These are phyloP conservation scores for Lasiodiplodia theobromae DNA, from an alignment of 2,329 filamentous ascomycete genomes.

Conservation along the genomic window DNA sequence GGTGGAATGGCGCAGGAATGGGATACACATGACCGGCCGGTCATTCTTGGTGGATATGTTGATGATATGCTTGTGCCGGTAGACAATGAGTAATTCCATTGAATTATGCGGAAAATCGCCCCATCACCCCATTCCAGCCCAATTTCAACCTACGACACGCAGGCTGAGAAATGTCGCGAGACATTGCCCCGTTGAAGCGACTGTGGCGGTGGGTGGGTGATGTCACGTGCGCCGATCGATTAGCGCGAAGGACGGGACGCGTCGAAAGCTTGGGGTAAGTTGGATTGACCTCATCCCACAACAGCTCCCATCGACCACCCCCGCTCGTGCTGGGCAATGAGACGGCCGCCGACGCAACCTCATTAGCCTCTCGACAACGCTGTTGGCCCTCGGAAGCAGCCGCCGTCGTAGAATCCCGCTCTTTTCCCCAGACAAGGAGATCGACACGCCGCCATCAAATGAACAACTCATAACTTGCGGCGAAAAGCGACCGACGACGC, in stretches of 20 bases:
- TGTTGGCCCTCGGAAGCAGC: background rate
- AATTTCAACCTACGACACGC: background rate
- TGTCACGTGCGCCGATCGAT: conserved; percentile 21
- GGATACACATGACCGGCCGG: background rate
- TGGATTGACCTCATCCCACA: conserved; percentile 20
- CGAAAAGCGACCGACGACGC: conserved; percentile 23
- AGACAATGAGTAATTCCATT: conserved; percentile 7
- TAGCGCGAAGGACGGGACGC: conserved; percentile 3
- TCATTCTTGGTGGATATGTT: background rate
- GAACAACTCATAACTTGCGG: conserved; percentile 25
- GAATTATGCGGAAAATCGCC: background rate
- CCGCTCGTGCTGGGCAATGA: conserved; percentile 10
- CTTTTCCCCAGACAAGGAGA: conserved; percentile 1
- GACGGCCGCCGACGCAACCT: conserved; percentile 7
- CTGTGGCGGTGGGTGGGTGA: background rate
- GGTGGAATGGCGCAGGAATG: conserved; percentile 2
- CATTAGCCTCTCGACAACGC: conserved; percentile 4
- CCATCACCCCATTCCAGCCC: background rate
- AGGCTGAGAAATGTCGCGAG: background rate
- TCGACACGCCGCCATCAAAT: conserved; percentile 15
- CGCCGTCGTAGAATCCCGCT: background rate
- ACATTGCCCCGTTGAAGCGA: background rate
- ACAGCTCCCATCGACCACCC: conserved; percentile 19
- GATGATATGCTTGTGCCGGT: background rate
- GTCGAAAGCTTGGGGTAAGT: conserved; percentile 21